A percentile compares a stretch with the other conserved stretches of the same genome.
Evolutionary conservation across 2,329 filamentous ascomycete species (phyloP).

Genomic region (Colletotrichum sp.): DNA sequence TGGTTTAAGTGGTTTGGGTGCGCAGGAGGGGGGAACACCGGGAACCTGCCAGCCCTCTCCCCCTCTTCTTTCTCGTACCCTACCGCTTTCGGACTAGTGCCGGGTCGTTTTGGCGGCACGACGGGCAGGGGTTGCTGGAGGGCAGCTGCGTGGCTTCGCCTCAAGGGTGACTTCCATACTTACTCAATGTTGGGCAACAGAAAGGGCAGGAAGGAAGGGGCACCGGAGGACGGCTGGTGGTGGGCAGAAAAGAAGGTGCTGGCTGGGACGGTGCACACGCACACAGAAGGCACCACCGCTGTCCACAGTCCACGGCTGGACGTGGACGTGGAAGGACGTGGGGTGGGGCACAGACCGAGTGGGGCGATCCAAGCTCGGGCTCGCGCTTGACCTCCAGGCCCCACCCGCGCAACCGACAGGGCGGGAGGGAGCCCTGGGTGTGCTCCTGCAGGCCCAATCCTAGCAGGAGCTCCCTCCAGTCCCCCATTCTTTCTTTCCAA

Average conservation of each 20-base stretch:
- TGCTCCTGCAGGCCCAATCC: neutral
- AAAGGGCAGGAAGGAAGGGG: neutral
- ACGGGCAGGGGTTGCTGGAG: neutral
- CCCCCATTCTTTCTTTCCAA: neutral
- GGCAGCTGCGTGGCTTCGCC: neutral
- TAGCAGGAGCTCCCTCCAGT: neutral
- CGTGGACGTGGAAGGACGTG: neutral
- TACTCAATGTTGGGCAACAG: neutral
- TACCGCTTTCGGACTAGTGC: neutral
- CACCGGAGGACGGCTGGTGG: neutral
- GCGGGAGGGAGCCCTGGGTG: slow-evolving; percentile 2
- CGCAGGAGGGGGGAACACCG: neutral
- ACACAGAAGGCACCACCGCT: neutral
- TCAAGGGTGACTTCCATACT: neutral
- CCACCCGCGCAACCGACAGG: slow-evolving; percentile 3
- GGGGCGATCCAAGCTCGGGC: slow-evolving; percentile 3
- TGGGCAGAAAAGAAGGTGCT: neutral
- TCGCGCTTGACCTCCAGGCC: neutral
- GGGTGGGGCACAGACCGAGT: neutral
- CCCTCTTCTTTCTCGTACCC: neutral
- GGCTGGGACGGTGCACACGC: neutral
- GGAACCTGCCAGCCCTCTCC: neutral
- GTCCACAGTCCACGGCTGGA: neutral
- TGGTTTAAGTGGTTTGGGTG: neutral
- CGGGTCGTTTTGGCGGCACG: neutral